Evolutionary conservation across 2,329 filamentous ascomycete genomes (phyloP), one percentile per base, ranked within the genome.

Genomic region (Septoria linicola): DNA sequence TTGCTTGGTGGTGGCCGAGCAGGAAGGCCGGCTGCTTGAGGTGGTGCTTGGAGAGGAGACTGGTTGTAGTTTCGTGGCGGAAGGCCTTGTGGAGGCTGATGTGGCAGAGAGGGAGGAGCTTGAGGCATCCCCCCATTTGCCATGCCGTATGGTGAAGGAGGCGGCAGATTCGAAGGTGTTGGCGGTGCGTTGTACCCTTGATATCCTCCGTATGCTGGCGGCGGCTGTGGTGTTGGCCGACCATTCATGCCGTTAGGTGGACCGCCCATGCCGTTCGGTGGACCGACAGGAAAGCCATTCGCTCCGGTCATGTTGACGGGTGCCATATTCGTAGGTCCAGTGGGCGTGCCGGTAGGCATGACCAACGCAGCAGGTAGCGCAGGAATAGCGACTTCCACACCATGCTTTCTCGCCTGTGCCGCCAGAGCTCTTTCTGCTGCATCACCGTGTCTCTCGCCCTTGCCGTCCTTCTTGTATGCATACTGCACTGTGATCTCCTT

Each of bases 391-490:
- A 90, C 87, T 45, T 89, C 82, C 54, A 99, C 88, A 65, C 96
- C 96, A 70, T 96, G 89, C 68, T 91, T 92, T 73, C 92, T 92
- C 51, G 91, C 93, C 72, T 96, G 88, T 21, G 87, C 85, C 23
- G 93, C 93, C 40, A 99, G 81, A 76, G 89, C 87, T 66, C 93
- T 80, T 73, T 99, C 93, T 23, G 93, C 93, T 63, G 90, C 82
- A 69, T 99, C 93, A 63, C 93, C 93, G 68, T 99, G 93, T 52
- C 93, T 80, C 74, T 97, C 92, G 63, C 92, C 92, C 74, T 96
- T 96, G 61, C 93, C 93, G 66, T 99, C 93, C 73, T 97, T 97
- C 79, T 99, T 99, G 80, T 96, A 97, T 32, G 93, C 93, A 71
- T 97, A 99, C 72, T 97, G 92, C 37, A 99, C 93, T 2, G 87